Percentiles rank a stretch among this genome's conserved stretches.
These are phyloP conservation scores for Rubia yunnanensis DNA, from an alignment of 257 asterid species.

Conservation along the genomic window DNA sequence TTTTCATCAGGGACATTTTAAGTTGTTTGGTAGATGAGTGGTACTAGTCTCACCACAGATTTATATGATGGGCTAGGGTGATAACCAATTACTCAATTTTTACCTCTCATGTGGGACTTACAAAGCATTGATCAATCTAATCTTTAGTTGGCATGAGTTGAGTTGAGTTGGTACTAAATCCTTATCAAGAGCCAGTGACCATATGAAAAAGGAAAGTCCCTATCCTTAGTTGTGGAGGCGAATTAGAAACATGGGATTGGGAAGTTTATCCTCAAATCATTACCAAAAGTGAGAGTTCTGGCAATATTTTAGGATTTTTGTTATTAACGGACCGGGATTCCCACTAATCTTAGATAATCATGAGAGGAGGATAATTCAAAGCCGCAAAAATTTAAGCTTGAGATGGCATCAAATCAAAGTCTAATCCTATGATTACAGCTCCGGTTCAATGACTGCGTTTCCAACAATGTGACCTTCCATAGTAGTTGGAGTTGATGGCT, in stretches of 20 bases:
- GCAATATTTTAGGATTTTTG: not conserved
- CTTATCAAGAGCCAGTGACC: conserved; percentile 2
- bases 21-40: not conserved
- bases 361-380: not conserved
- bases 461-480: too few species aligned
- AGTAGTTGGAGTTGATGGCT: too few species aligned
- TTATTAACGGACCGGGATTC: not conserved
- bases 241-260: not conserved
- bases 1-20: too few species aligned
- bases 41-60: not conserved
- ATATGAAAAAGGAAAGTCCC: not conserved
- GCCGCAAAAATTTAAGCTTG: not conserved
- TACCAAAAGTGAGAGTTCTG: not conserved
- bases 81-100: not conserved
- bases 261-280: conserved; percentile 13
- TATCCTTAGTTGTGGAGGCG: not conserved
- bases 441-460: too few species aligned
- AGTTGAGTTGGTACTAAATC: not conserved
- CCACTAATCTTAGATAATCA: not conserved
- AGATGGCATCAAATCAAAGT: not conserved
- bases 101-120: not conserved
- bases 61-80: not conserved
- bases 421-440: too few species aligned
- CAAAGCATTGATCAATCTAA: not conserved
- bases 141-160: not conserved